Evolutionary conservation across 106 monocot genomes (phyloP).

Genomic region (Posidonia australis): DNA sequence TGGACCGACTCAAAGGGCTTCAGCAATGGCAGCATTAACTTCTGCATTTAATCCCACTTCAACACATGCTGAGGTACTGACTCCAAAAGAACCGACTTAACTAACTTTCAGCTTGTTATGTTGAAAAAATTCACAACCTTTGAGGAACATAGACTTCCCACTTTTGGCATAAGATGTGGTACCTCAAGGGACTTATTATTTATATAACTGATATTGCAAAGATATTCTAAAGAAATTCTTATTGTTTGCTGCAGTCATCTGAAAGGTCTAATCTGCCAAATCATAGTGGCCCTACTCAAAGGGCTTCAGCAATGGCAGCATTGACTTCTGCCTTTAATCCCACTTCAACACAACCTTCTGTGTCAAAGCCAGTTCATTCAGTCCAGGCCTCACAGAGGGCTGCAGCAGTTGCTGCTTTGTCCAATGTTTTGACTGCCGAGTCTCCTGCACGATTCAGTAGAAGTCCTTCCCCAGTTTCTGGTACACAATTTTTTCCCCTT

Average conservation of each 20-base stretch:
- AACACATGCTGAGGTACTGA: background rate
- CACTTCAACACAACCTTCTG: constrained; percentile 25
- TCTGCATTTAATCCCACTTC: constrained; percentile 54
- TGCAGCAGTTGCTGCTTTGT: constrained; percentile 89
- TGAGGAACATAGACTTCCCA: background rate
- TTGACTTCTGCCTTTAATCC: constrained; percentile 74
- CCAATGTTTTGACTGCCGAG: constrained; percentile 73
- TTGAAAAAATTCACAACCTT: background rate
- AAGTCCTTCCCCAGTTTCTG: constrained; percentile 44
- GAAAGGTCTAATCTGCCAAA: constrained; percentile 30
- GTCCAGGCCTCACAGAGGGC: constrained; percentile 72
- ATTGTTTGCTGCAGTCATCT: constrained; percentile 20
- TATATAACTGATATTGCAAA: background rate
- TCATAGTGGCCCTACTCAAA: constrained; percentile 40
- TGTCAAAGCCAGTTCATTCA: constrained; percentile 32
- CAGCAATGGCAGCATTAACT: constrained; percentile 57
- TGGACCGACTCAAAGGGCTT: constrained; percentile 37
- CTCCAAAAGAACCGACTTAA: no score
- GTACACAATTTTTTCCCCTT: constrained; percentile 17
- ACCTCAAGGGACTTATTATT: no score
- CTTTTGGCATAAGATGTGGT: no score
- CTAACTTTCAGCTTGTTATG: no score
- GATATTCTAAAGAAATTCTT: background rate
- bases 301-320: constrained; percentile 61
- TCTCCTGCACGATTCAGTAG: no score